Evolutionary conservation across 1,139 yeast species (phyloP).

Genomic region (Candida dubliniensis): DNA sequence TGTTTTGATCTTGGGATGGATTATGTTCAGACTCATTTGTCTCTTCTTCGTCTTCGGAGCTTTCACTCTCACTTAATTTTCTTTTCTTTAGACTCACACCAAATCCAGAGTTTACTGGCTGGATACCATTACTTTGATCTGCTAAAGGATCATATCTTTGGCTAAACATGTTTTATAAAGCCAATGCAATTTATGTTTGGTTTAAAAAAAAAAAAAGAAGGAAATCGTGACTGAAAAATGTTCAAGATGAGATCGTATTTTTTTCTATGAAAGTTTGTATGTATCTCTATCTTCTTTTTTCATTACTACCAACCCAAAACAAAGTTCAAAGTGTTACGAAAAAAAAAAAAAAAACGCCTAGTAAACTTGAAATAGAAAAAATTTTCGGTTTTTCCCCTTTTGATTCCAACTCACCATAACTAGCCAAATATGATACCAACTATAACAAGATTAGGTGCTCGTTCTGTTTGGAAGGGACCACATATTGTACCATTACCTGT

Average conservation of each 20-base stretch:
- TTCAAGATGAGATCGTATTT: not conserved
- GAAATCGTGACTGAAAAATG: not conserved
- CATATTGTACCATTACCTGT: constrained; percentile 91
- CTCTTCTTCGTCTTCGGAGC: constrained; percentile 11
- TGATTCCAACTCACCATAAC: not conserved
- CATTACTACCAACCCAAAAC: too few relatives aligned
- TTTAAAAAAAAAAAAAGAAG: too few relatives aligned
- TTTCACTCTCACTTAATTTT: constrained; percentile 13
- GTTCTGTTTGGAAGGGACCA: constrained; percentile 94
- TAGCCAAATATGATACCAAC: constrained; percentile 55
- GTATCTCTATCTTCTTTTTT: too few relatives aligned
- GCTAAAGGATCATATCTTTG: constrained; percentile 10
- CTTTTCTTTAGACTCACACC: constrained; percentile 18
- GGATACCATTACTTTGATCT: not conserved
- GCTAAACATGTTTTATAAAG: constrained; percentile 7
- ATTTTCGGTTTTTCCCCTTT: not conserved
- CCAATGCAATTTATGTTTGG: too few relatives aligned
- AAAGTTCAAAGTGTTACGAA: too few relatives aligned
- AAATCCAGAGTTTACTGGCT: not conserved
- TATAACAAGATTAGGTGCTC: constrained; percentile 42
- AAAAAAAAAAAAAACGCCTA: not conserved
- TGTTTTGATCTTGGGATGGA: constrained; percentile 1
- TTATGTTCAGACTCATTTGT: constrained; percentile 6
- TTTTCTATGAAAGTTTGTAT: too few relatives aligned
- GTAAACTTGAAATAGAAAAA: not conserved